Percentiles rank a stretch among this genome's conserved stretches.
phyloP scores from a whole-genome alignment of 306 rosid species.

The Pachyrhizus erosus region DNA sequence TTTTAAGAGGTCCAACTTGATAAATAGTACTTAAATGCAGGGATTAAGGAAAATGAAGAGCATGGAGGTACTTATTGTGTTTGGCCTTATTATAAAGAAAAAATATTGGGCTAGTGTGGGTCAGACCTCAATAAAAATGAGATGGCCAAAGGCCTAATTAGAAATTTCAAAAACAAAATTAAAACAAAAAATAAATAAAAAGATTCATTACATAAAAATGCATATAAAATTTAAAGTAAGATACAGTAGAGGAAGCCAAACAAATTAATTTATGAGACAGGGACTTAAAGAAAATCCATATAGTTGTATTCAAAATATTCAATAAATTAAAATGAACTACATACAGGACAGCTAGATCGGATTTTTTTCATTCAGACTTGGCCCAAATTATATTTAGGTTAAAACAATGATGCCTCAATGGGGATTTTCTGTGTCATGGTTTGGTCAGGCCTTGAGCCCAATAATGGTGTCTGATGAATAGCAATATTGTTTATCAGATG shows the following conservation, averaged over 20 bases:
- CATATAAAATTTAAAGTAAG: neutral
- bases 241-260: neutral
- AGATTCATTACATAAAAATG: neutral
- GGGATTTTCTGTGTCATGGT: neutral
- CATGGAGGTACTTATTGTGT: neutral
- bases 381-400: slow-evolving; percentile 1
- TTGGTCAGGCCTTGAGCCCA: neutral
- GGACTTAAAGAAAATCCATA: slow-evolving; percentile 7
- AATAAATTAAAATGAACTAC: neutral
- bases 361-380: neutral
- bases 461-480: slow-evolving; percentile 6
- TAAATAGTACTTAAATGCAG: slow-evolving; percentile 8
- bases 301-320: neutral
- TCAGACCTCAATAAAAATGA: slow-evolving; percentile 5
- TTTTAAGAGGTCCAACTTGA: slow-evolving; percentile 33
- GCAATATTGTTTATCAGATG: slow-evolving; percentile 7
- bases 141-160: neutral
- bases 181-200: neutral
- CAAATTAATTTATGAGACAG: slow-evolving; percentile 3
- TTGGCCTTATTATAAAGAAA: neutral
- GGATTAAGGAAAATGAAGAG: slow-evolving; percentile 11
- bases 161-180: neutral
- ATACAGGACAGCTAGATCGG: neutral
- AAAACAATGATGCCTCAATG: neutral
- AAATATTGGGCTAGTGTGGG: neutral